Conservation (phyloP, 257 asterid species). For the Cynanchum wilfordii region DNA sequence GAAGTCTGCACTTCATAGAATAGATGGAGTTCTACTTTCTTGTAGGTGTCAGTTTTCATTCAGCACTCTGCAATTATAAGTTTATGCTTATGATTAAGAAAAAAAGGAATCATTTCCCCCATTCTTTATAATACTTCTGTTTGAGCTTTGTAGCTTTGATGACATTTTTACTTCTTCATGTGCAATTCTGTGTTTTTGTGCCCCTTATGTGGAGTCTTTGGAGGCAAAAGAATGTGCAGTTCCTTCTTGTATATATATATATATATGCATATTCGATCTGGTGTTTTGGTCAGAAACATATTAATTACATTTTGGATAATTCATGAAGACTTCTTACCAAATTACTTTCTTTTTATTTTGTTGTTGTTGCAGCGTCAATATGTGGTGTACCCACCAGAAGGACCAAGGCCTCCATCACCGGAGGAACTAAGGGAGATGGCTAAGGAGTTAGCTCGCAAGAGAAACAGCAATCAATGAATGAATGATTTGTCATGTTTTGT, state of each 20-base stretch:
- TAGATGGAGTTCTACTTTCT: not conserved
- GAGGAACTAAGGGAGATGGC: constrained; percentile 91
- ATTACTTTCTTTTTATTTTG: not conserved
- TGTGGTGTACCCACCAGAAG: constrained; percentile 80
- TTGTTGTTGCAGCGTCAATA: constrained; percentile 63
- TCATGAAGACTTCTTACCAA: not conserved
- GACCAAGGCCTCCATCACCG: constrained; percentile 72
- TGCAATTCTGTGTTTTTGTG: not conserved
- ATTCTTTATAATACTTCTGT: not conserved
- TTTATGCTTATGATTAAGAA: not conserved
- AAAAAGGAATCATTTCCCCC: no score
- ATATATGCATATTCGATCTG: not conserved
- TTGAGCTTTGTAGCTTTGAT: not conserved
- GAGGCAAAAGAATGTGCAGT: not conserved
- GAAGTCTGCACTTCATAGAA: not conserved
- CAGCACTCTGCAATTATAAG: not conserved
- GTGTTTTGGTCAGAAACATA: not conserved
- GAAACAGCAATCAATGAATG: constrained; percentile 30
- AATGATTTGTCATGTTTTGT: constrained; percentile 8
- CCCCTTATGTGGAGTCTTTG: not conserved
- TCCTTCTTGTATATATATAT: not conserved
- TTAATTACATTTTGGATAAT: not conserved
- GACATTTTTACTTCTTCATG: not conserved
- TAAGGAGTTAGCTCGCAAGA: constrained; percentile 60
- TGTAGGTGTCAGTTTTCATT: not conserved